Base-by-base conservation (phyloP, 164 flowering plant genomes). In the Stephania japonica region DNA sequence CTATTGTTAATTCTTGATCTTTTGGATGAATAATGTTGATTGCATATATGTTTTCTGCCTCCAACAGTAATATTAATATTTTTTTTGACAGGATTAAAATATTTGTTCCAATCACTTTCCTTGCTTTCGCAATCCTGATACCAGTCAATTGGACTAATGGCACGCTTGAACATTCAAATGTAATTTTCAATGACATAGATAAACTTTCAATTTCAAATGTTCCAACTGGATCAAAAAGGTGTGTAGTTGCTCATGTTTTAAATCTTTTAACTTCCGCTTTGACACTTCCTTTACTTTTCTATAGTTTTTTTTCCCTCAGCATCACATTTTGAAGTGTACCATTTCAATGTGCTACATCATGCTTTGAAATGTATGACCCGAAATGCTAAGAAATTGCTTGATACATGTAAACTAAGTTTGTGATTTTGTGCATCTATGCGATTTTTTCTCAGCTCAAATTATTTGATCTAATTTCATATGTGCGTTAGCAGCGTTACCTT, bases 131-230 rank as follows among this genome's bases (percentile, higher is more conserved):
- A n/a, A 44, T 81, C 26, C 65, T 81, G 66, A 74, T 81, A 26
- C 83, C 83, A 67, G 75, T 78, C 27, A 81, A 81, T 68, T 76
- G 77, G 79, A 75, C 81, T 38, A 77, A 72, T 43, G 56, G 25
- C 63, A 73, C 50, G 6, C 71, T 81, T 16, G 79, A 76, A 43
- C 69, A 21, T 42, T 65, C 69, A 12, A 53, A 68, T 32, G 41
- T 81, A 47, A 71, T 49, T 61, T 81, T 73, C 70, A 78, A 75
- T 68, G 72, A 78, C 69, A 76, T 81, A 42, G 83, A 81, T 68
- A 78, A 78, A 64, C 74, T 81, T 44, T 81, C 83, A n/a, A 76
- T 81, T 49, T 78, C 83, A 70, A 81, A 81, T 71, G 68, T 81
- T 62, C 70, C 79, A 25, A 27, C 38, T 42, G 79, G 79, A 42